These are phyloP conservation scores for Syzygium oleosum DNA, from an alignment of 345 rosid species.

Conservation along the genomic window DNA sequence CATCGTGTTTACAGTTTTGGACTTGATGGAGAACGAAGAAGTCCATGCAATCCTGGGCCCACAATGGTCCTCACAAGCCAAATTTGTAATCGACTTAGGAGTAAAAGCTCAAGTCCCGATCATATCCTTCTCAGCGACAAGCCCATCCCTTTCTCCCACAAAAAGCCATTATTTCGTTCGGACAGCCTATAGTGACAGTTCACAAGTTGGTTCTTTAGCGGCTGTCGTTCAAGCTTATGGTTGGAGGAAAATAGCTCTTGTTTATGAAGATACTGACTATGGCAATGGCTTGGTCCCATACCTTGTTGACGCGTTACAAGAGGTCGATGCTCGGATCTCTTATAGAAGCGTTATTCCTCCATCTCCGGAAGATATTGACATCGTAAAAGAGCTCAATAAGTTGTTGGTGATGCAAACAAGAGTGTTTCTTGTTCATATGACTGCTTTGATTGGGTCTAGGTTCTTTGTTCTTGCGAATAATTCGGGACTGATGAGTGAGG, in stretches of 20 bases:
- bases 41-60: slow-evolving; percentile 38
- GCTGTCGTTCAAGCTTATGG: slow-evolving; percentile 13
- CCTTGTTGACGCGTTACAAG: slow-evolving; percentile 16
- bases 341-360: slow-evolving; percentile 10
- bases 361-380: slow-evolving; percentile 5
- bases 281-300: slow-evolving; percentile 22
- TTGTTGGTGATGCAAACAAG: slow-evolving; percentile 20
- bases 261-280: slow-evolving; percentile 25
- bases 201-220: slow-evolving; percentile 18
- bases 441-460: slow-evolving; percentile 13
- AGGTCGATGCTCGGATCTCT: slow-evolving; percentile 6
- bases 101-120: slow-evolving; percentile 24
- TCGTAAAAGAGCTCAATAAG: slow-evolving; percentile 14
- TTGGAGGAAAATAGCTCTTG: slow-evolving; percentile 24
- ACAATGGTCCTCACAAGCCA: slow-evolving; percentile 13
- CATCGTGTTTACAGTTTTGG: slow-evolving; percentile 11
- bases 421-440: slow-evolving; percentile 33
- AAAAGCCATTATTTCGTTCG: slow-evolving; percentile 14
- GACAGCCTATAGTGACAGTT: slow-evolving; percentile 10
- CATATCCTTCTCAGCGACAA: slow-evolving; percentile 17
- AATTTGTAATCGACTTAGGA: slow-evolving; percentile 20
- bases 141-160: slow-evolving; percentile 9
- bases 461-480: slow-evolving; percentile 13
- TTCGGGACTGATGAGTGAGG: slow-evolving; percentile 21
- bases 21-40: slow-evolving; percentile 20